Evolutionary conservation across 257 asterid genomes (phyloP).

Genomic region (Ilex asprella): DNA sequence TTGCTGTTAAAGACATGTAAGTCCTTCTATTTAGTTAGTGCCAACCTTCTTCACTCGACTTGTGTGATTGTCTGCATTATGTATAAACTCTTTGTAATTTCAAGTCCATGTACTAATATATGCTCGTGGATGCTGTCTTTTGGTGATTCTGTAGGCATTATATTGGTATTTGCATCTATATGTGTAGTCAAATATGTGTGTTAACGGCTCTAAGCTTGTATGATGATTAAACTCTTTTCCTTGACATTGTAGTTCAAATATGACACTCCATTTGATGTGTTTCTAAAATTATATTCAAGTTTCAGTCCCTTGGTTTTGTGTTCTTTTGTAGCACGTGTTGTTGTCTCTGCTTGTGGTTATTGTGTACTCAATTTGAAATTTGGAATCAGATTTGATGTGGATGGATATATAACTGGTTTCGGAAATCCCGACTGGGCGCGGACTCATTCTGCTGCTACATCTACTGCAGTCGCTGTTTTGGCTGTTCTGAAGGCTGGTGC

Average conservation of each 20-base stretch:
- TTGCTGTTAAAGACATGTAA: conserved; percentile 89
- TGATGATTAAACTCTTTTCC: no score
- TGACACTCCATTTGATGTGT: no score
- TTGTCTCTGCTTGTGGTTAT: neutral
- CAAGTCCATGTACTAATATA: no score
- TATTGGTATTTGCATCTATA: no score
- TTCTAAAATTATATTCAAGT: neutral
- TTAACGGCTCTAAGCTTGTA: no score
- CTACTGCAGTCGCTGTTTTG: conserved; percentile 57
- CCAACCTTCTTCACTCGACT: neutral
- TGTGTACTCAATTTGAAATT: neutral
- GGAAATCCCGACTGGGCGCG: conserved; percentile 87
- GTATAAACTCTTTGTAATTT: no score
- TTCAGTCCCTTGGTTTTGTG: neutral
- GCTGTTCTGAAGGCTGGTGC: conserved; percentile 75
- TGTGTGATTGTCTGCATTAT: neutral
- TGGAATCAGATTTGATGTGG: conserved; percentile 58
- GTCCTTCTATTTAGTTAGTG: conserved; percentile 6
- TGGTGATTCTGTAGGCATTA: no score
- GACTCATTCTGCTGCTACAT: conserved; percentile 66
- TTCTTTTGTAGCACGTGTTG: neutral
- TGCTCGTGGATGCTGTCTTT: no score
- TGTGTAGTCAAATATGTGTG: no score
- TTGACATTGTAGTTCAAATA: no score
- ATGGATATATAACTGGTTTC: conserved; percentile 74